Percentiles rank a stretch among this genome's conserved stretches.
phyloP scores from a whole-genome alignment of 2,329 filamentous ascomycete species.

The Aspergillus spinulosporus region DNA sequence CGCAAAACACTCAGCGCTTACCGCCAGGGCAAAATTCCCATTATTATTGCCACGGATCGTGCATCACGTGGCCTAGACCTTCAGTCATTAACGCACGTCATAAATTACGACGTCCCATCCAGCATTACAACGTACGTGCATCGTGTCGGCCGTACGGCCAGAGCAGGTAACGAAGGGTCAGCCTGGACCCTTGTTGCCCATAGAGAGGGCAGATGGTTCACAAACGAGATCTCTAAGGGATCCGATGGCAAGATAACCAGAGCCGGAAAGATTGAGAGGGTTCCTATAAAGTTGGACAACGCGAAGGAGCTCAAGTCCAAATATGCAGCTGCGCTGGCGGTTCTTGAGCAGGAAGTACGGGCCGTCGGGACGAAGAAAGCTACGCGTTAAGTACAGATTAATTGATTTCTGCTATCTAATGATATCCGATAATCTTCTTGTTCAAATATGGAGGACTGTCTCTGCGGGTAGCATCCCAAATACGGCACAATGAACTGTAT shows the following conservation, averaged over 20 bases:
- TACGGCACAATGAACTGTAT: too few relatives aligned
- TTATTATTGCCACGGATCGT: conserved; percentile 90
- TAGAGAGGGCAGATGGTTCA: conserved; percentile 87
- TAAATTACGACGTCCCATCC: conserved; percentile 90
- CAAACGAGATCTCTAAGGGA: conserved; percentile 70
- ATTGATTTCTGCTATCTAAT: not conserved
- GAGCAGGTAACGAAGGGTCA: conserved; percentile 71
- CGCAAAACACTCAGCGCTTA: conserved; percentile 69
- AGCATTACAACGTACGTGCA: conserved; percentile 85
- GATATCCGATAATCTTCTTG: not conserved
- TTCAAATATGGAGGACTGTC: not conserved
- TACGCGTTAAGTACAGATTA: not conserved
- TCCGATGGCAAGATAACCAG: conserved; percentile 37
- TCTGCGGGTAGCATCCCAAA: not conserved
- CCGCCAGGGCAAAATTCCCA: conserved; percentile 60
- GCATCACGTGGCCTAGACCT: conserved; percentile 88
- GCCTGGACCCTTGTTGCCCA: conserved; percentile 87
- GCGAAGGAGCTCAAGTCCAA: conserved; percentile 31
- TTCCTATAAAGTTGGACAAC: conserved; percentile 32
- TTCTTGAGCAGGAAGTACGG: conserved; percentile 42
- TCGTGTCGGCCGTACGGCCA: conserved; percentile 84
- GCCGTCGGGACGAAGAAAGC: conserved; percentile 18
- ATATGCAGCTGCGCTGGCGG: conserved; percentile 38
- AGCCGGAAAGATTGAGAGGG: conserved; percentile 29
- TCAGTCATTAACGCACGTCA: conserved; percentile 73